Conservation (phyloP, 495 filamentous ascomycete species). For the Aspergillus biplanus region DNA sequence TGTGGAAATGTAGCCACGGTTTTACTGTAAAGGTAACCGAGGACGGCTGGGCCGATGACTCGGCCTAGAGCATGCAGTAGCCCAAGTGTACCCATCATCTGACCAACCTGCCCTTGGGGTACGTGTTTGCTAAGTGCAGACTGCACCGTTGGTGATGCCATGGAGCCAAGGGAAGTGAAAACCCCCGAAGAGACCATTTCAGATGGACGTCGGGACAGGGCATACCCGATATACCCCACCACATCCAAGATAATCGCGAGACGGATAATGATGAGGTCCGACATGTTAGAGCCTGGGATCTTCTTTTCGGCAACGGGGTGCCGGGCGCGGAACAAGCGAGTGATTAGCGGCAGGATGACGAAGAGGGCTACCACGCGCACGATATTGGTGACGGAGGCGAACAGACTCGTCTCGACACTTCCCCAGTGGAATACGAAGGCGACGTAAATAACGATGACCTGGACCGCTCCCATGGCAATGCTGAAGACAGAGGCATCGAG, state of each 20-base stretch:
- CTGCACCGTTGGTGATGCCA: constrained; percentile 82
- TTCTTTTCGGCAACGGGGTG: constrained; percentile 31
- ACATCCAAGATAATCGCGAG: constrained; percentile 77
- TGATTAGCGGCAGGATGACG: constrained; percentile 71
- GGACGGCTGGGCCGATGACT: constrained; percentile 76
- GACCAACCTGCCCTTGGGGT: constrained; percentile 75
- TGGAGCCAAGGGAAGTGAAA: constrained; percentile 75
- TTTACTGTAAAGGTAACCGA: constrained; percentile 80
- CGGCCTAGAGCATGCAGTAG: constrained; percentile 82
- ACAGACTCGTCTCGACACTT: constrained; percentile 73
- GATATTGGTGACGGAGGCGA: constrained; percentile 75
- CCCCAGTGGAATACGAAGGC: constrained; percentile 81
- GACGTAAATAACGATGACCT: constrained; percentile 78
- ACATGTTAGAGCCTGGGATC: constrained; percentile 72
- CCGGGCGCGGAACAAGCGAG: constrained; percentile 66
- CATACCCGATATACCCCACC: constrained; percentile 74
- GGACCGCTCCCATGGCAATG: constrained; percentile 77
- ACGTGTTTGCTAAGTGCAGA: constrained; percentile 88
- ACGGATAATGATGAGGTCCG: constrained; percentile 80
- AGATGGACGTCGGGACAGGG: constrained; percentile 57
- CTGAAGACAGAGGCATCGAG: constrained; percentile 81
- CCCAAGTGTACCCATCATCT: constrained; percentile 84
- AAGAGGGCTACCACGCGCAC: constrained; percentile 76
- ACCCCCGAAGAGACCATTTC: constrained; percentile 70
- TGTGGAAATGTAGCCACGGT: constrained; percentile 80